Base-by-base conservation (phyloP, 2,329 filamentous ascomycete species). In the Botrytis cinerea region DNA sequence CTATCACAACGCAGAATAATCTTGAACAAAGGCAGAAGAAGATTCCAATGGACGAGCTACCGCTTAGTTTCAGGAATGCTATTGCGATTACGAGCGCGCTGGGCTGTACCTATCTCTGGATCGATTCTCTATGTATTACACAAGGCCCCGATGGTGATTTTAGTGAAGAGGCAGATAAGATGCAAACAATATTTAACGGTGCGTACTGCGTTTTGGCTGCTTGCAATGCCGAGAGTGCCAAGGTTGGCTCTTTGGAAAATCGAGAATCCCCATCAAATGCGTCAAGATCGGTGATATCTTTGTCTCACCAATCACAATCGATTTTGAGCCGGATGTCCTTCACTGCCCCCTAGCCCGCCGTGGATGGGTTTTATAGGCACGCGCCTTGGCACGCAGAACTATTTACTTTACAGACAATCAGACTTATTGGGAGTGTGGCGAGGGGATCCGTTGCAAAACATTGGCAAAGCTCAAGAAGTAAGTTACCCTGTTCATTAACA, bases 341-440 rank as follows among this genome's bases (percentile, higher is more conserved):
- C 64, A 80, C 0, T 76, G 80, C 0, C 22, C 74, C 1, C 75
- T 85, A 4, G 83, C 80, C 70, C 75, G 73, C 8, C 77, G 83
- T 4, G 83, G 81, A 0, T 84, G 83, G 83, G 83, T 84, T 0
- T 61, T 84, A 7, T 83, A 84, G 73, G 83, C 84, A 71, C 77
- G 79, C 10, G 80, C 79, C 0, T 75, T 84, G 4, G 80, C 83
- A 0, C 79, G 81, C 9, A 78, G 83, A 25, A 81, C 80, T 0
- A 80, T 84, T 28, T 82, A 81, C 64, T 84, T 83, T 71, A 80
- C 82, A 0, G 61, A 78, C 0, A 71, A 71, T 0, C 81, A 84
- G 72, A 79, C 80, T 0, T 83, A 84, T 43, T 84, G 79, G 78
- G 82, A 83, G 54, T 84, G 83, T 57, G 80, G 83, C 6, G 57